These are phyloP conservation scores for Fusarium goolgardi DNA, from an alignment of 2,329 filamentous ascomycete species.

Conservation along the genomic window DNA sequence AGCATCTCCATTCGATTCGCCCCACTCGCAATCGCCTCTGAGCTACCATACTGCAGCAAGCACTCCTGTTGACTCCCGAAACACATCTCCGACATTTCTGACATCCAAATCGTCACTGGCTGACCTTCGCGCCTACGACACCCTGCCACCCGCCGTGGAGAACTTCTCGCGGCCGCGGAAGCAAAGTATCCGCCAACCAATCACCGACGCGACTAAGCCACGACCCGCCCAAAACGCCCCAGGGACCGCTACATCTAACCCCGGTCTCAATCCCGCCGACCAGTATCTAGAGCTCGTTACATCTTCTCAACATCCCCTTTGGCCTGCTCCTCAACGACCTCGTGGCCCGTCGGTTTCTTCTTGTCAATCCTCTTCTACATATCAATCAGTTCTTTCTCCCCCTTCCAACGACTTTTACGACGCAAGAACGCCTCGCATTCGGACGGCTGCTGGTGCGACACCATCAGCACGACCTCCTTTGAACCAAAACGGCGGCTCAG, in stretches of 20 bases:
- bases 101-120: slow-evolving; percentile 49
- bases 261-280: slow-evolving; percentile 47
- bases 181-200: slow-evolving; percentile 61
- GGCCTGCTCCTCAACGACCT: slow-evolving; percentile 56
- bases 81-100: slow-evolving; percentile 49
- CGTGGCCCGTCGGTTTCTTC: slow-evolving; percentile 62
- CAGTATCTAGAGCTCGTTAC: slow-evolving; percentile 48
- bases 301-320: slow-evolving; percentile 50
- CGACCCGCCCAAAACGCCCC: slow-evolving; percentile 41
- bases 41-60: slow-evolving; percentile 42
- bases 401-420: slow-evolving; percentile 57
- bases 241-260: slow-evolving; percentile 33
- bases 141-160: slow-evolving; percentile 57
- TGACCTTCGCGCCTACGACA: slow-evolving; percentile 53
- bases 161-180: slow-evolving; percentile 72
- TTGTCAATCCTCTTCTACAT: slow-evolving; percentile 58
- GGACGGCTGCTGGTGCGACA: slow-evolving; percentile 45
- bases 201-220: slow-evolving; percentile 51
- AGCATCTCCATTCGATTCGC: slow-evolving; percentile 45
- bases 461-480: slow-evolving; percentile 46
- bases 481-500: slow-evolving; percentile 53
- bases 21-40: slow-evolving; percentile 45
- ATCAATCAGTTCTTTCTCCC: slow-evolving; percentile 54
- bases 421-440: slow-evolving; percentile 46
- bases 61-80: slow-evolving; percentile 44